These are phyloP conservation scores for Amaranthus tricolor DNA, from an alignment of 179 eudicot species.

Conservation along the genomic window DNA sequence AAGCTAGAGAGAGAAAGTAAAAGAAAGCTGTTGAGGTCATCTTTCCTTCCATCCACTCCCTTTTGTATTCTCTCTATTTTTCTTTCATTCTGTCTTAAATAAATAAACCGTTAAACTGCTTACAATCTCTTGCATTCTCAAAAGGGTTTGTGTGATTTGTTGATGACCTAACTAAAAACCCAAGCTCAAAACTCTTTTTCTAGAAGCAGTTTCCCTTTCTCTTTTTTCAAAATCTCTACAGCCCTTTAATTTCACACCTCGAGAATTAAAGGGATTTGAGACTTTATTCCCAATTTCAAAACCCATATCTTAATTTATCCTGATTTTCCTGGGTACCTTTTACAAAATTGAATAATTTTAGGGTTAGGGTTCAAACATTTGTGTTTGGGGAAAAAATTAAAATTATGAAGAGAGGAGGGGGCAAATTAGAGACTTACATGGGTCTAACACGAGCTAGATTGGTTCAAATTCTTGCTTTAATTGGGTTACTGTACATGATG, in stretches of 20 bases:
- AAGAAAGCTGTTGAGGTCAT: conserved; percentile 18
- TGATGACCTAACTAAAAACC: conserved; percentile 22
- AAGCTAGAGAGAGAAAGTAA: conserved; percentile 7
- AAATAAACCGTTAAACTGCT: too few species aligned
- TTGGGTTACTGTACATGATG: conserved; percentile 59
- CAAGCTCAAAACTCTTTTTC: conserved; percentile 13
- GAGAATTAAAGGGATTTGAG: conserved; percentile 21
- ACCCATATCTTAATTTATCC: conserved; percentile 13
- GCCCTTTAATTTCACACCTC: conserved; percentile 1
- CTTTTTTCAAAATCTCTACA: not conserved
- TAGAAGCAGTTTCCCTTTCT: not conserved
- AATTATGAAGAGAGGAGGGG: conserved; percentile 24
- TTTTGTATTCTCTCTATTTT: not conserved
- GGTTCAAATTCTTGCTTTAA: conserved; percentile 42
- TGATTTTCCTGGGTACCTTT: not conserved
- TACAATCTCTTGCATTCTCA: too few species aligned
- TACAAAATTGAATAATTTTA: not conserved
- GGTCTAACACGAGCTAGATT: conserved; percentile 55
- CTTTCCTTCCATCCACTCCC: not conserved
- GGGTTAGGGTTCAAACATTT: conserved; percentile 17
- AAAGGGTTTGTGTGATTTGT: too few species aligned
- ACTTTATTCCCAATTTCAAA: conserved; percentile 19
- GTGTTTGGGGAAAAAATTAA: not conserved
- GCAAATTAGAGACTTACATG: conserved; percentile 44
- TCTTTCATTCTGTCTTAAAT: not conserved